These are phyloP conservation scores for Diutina ranongensis DNA, from an alignment of 1,139 yeast species.

Conservation along the genomic window DNA sequence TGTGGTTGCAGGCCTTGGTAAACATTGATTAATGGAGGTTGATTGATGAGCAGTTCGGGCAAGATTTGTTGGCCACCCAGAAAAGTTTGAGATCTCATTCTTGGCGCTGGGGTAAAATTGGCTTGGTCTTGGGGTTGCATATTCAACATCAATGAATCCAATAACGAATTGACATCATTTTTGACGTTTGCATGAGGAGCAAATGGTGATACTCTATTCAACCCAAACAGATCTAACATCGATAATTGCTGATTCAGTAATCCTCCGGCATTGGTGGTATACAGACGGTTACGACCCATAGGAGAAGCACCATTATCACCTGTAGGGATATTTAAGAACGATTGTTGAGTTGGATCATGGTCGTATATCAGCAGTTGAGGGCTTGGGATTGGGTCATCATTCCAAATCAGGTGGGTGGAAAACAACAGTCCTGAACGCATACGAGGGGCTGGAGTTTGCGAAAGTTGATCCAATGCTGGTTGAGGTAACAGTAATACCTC, in stretches of 20 bases:
- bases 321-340: constrained; percentile 17
- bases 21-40: constrained; percentile 14
- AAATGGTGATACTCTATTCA: constrained; percentile 10
- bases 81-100: constrained; percentile 31
- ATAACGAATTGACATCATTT: constrained; percentile 9
- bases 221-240: constrained; percentile 9
- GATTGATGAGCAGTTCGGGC: constrained; percentile 18
- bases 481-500: constrained; percentile 17
- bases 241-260: constrained; percentile 18
- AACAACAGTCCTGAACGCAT: constrained; percentile 35
- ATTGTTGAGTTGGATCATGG: constrained; percentile 10
- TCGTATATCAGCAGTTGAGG: constrained; percentile 12
- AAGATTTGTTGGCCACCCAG: constrained; percentile 3
- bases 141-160: constrained; percentile 5
- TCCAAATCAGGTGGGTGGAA: constrained; percentile 36
- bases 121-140: not conserved
- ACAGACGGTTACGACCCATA: constrained; percentile 27
- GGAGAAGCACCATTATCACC: constrained; percentile 16
- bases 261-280: constrained; percentile 25
- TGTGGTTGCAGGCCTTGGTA: not conserved
- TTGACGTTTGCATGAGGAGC: constrained; percentile 7
- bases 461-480: constrained; percentile 4
- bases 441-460: constrained; percentile 12
- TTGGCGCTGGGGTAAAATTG: constrained; percentile 10
- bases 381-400: constrained; percentile 22